These are phyloP conservation scores for Zymoseptoria tritici DNA, from an alignment of 2,329 filamentous ascomycete species.

Conservation along the genomic window DNA sequence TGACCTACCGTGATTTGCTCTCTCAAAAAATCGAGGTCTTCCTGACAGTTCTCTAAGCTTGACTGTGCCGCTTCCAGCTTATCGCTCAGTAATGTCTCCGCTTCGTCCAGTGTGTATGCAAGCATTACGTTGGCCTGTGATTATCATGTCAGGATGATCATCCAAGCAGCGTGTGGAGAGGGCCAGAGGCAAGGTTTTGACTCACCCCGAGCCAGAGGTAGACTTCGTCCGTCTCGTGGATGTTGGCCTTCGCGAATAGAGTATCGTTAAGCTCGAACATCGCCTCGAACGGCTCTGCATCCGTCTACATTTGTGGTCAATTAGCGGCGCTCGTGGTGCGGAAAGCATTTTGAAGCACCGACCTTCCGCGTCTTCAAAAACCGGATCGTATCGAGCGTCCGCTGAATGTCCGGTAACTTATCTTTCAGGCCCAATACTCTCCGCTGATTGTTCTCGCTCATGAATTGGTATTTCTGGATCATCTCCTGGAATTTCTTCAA, in stretches of 20 bases:
- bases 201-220: conserved; percentile 91
- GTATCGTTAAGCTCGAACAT: conserved; percentile 97
- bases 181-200: conserved; percentile 9
- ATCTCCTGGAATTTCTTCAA: conserved; percentile 84
- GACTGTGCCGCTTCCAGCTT: conserved; percentile 74
- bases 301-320: conserved; percentile 25
- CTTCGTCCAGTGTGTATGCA: conserved; percentile 84
- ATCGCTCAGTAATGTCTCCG: conserved; percentile 65
- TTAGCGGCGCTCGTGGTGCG: neutral
- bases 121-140: conserved; percentile 89
- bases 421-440: conserved; percentile 75
- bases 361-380: conserved; percentile 76
- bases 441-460: conserved; percentile 89
- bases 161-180: neutral
- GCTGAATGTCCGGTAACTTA: conserved; percentile 95
- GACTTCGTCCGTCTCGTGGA: conserved; percentile 80
- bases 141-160: neutral
- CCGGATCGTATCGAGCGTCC: conserved; percentile 83
- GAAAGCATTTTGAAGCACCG: neutral
- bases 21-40: conserved; percentile 89
- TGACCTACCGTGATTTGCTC: conserved; percentile 85
- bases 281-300: conserved; percentile 68
- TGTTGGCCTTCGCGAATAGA: conserved; percentile 77
- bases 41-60: conserved; percentile 81
- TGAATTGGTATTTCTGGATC: conserved; percentile 99